Conservation (phyloP, 1,139 yeast species). For the Nakaseomyces uthaithaninus region DNA sequence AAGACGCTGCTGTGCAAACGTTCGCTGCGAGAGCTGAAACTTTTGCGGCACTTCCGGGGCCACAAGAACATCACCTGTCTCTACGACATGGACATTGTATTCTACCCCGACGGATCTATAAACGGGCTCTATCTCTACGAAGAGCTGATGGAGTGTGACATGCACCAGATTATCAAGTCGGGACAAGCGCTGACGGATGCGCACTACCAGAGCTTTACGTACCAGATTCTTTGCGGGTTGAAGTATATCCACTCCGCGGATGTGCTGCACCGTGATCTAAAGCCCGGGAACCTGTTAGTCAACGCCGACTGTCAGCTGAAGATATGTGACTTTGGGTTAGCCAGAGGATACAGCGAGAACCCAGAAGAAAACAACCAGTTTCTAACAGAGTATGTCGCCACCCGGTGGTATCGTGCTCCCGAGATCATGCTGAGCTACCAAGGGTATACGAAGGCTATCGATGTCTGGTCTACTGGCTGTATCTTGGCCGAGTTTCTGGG, state of each 20-base stretch:
- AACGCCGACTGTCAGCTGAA: slow-evolving; percentile 95
- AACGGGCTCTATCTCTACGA: slow-evolving; percentile 90
- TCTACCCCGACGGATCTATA: slow-evolving; percentile 45
- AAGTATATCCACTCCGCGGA: slow-evolving; percentile 95
- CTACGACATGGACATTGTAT: slow-evolving; percentile 83
- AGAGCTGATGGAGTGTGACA: slow-evolving; percentile 95
- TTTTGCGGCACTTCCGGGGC: slow-evolving; percentile 84
- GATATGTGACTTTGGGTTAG: slow-evolving; percentile 94
- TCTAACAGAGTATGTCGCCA: slow-evolving; percentile 93
- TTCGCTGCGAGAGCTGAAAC: slow-evolving; percentile 79
- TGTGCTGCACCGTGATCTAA: slow-evolving; percentile 86
- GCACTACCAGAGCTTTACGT: slow-evolving; percentile 86
- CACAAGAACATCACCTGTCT: slow-evolving; percentile 89
- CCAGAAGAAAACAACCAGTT: slow-evolving; percentile 85
- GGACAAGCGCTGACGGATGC: slow-evolving; percentile 92
- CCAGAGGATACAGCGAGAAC: slow-evolving; percentile 84
- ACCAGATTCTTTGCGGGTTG: slow-evolving; percentile 87
- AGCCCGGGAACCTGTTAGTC: slow-evolving; percentile 87
- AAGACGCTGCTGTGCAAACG: slow-evolving; percentile 84
- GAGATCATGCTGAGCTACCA: slow-evolving; percentile 93
- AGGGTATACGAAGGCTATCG: slow-evolving; percentile 91
- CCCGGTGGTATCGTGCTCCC: slow-evolving; percentile 97
- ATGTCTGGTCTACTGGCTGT: slow-evolving; percentile 96
- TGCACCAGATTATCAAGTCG: slow-evolving; percentile 92
- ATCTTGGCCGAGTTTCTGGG: slow-evolving; percentile 89